These are phyloP conservation scores for Acanthamoeba divionensis DNA, from an alignment of 208 protist species.

Conservation along the genomic window DNA sequence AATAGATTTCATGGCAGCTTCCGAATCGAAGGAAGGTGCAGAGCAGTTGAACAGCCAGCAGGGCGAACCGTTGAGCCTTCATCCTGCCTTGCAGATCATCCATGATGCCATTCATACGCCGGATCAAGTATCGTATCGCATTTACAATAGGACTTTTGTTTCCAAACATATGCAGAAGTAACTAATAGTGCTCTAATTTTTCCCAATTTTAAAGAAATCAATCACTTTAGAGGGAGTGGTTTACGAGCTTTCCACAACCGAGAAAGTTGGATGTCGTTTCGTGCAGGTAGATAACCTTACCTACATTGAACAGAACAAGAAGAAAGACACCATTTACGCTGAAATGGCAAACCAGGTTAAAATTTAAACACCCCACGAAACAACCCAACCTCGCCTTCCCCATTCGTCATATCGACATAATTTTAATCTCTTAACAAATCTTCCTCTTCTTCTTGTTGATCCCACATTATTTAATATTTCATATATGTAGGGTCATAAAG, in stretches of 20 bases:
- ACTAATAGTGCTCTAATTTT: too few species aligned
- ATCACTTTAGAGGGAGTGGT: background rate
- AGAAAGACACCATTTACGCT: conserved; percentile 49
- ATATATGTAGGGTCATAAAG: background rate
- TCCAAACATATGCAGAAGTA: too few species aligned
- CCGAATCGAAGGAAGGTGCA: background rate
- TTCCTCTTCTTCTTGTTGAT: too few species aligned
- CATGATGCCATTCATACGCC: conserved; percentile 42
- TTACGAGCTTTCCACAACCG: conserved; percentile 27
- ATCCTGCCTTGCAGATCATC: background rate
- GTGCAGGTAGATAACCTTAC: conserved; percentile 30
- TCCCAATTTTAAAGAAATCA: conserved; percentile 26
- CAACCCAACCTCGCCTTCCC: too few species aligned
- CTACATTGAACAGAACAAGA: conserved; percentile 58
- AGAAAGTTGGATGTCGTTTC: conserved; percentile 26
- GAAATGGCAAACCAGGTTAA: conserved; percentile 37
- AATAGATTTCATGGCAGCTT: conserved; percentile 19
- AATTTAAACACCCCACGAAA: too few species aligned
- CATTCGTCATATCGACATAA: too few species aligned
- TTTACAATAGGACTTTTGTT: background rate
- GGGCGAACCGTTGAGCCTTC: conserved; percentile 1
- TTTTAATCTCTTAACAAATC: too few species aligned
- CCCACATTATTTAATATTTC: too few species aligned
- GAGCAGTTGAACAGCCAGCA: background rate
- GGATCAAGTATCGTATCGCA: background rate